These are phyloP conservation scores for Ampelocalamus luodianensis DNA, from an alignment of 176 grass and related monocot genomes.

Conservation along the genomic window DNA sequence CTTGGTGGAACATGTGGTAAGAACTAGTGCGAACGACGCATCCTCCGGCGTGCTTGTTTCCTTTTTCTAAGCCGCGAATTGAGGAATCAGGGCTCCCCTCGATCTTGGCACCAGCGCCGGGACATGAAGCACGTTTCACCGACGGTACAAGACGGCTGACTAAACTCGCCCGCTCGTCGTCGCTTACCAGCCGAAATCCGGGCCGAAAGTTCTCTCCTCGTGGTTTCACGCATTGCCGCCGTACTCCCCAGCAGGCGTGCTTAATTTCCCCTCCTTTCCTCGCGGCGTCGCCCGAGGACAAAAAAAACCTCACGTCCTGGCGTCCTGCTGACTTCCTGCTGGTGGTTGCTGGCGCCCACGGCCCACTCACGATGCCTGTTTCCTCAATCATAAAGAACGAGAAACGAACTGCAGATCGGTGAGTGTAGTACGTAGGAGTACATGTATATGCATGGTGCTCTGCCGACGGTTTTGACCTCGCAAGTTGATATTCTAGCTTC, in stretches of 20 bases:
- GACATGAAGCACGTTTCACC: conserved; percentile 7
- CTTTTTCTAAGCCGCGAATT: not conserved
- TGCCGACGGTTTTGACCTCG: not conserved
- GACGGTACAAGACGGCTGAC: not conserved
- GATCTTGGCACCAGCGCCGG: not conserved
- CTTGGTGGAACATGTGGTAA: not conserved
- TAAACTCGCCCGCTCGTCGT: conserved; percentile 20
- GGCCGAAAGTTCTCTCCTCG: conserved; percentile 29
- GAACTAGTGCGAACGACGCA: not conserved
- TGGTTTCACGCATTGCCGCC: conserved; percentile 21
- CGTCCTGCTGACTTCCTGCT: conserved; percentile 20
- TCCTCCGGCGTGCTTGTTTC: not conserved
- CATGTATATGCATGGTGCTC: not conserved
- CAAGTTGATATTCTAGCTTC: not conserved
- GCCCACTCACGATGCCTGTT: conserved; percentile 25
- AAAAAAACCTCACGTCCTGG: not conserved
- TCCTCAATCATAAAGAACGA: not conserved
- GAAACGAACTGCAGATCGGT: not conserved
- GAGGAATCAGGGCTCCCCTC: not conserved
- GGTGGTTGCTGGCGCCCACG: conserved; percentile 26
- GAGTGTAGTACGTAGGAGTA: not conserved
- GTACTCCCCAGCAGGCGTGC: not conserved
- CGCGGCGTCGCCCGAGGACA: not conserved
- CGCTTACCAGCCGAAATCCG: not conserved
- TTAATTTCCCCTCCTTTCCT: not conserved